These are phyloP conservation scores for Aureobasidium sp. DNA, from an alignment of 2,329 filamentous ascomycete species.

Conservation along the genomic window DNA sequence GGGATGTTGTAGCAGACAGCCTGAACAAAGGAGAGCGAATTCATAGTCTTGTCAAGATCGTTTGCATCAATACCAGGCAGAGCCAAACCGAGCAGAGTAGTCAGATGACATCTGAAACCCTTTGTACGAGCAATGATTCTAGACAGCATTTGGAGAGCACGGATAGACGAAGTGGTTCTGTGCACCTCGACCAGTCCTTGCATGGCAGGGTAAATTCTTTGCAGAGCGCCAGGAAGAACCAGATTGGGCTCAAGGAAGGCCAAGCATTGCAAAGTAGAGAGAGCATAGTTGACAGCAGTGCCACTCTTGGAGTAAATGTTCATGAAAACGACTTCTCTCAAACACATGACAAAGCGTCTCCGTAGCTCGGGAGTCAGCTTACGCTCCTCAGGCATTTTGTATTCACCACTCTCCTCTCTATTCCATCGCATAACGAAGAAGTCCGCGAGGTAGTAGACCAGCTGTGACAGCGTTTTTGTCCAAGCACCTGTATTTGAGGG, in stretches of 20 bases:
- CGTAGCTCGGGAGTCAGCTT: slow-evolving; percentile 71
- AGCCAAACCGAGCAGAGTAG: slow-evolving; percentile 82
- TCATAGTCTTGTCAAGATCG: slow-evolving; percentile 90
- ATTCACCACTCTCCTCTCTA: slow-evolving; percentile 83
- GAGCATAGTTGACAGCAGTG: slow-evolving; percentile 83
- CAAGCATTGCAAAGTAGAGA: slow-evolving; percentile 80
- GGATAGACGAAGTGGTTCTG: slow-evolving; percentile 85
- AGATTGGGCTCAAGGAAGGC: slow-evolving; percentile 86
- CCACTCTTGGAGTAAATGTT: slow-evolving; percentile 94
- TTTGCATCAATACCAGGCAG: slow-evolving; percentile 96
- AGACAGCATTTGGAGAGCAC: slow-evolving; percentile 84
- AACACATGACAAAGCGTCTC: slow-evolving; percentile 75
- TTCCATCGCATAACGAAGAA: slow-evolving; percentile 99
- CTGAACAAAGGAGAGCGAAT: slow-evolving; percentile 91
- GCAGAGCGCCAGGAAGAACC: slow-evolving; percentile 84
- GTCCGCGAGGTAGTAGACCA: slow-evolving; percentile 87
- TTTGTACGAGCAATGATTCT: slow-evolving; percentile 87
- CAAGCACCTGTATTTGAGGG: slow-evolving; percentile 90
- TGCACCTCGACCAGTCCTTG: slow-evolving; percentile 97
- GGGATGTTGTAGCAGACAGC: slow-evolving; percentile 94
- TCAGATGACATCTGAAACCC: slow-evolving; percentile 94
- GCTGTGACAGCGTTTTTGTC: slow-evolving; percentile 82
- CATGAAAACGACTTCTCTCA: slow-evolving; percentile 95
- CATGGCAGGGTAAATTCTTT: slow-evolving; percentile 93
- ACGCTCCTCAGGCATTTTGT: slow-evolving; percentile 73